A percentile compares a stretch with the other conserved stretches of the same genome.
These are phyloP conservation scores for Xylaria venustula DNA, from an alignment of 495 filamentous ascomycete species.

Conservation along the genomic window DNA sequence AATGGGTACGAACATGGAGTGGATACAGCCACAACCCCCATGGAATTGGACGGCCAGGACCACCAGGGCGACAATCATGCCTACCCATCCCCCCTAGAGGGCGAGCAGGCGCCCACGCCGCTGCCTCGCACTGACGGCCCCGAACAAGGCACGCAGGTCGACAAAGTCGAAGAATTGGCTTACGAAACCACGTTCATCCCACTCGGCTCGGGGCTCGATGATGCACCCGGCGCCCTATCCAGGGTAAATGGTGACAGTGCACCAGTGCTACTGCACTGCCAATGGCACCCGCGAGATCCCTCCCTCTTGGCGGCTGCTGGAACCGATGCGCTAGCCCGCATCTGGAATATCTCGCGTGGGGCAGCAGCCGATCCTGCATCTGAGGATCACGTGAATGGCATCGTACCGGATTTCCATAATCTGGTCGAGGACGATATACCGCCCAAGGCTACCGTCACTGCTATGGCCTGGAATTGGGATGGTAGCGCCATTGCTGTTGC, in stretches of 20 bases:
- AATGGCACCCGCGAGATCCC: constrained; percentile 77
- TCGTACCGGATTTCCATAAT: constrained; percentile 33
- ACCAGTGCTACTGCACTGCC: constrained; percentile 62
- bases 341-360: constrained; percentile 69
- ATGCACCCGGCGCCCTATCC: constrained; percentile 36
- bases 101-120: constrained; percentile 54
- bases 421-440: constrained; percentile 47
- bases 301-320: constrained; percentile 72
- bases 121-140: constrained; percentile 60
- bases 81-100: constrained; percentile 56
- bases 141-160: constrained; percentile 71
- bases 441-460: constrained; percentile 50
- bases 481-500: constrained; percentile 69
- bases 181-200: constrained; percentile 64
- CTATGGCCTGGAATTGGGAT: constrained; percentile 69
- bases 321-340: constrained; percentile 71
- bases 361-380: constrained; percentile 43
- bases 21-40: constrained; percentile 57
- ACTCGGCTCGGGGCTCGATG: constrained; percentile 50
- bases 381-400: constrained; percentile 46
- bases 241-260: constrained; percentile 40
- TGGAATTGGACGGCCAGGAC: constrained; percentile 55
- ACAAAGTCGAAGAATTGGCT: constrained; percentile 61
- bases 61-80: constrained; percentile 47
- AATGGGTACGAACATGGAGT: constrained; percentile 64